Percentiles rank a stretch among this genome's conserved stretches.
Conservation (phyloP, 495 filamentous ascomycete genomes). For the Talaromyces wortmannii region DNA sequence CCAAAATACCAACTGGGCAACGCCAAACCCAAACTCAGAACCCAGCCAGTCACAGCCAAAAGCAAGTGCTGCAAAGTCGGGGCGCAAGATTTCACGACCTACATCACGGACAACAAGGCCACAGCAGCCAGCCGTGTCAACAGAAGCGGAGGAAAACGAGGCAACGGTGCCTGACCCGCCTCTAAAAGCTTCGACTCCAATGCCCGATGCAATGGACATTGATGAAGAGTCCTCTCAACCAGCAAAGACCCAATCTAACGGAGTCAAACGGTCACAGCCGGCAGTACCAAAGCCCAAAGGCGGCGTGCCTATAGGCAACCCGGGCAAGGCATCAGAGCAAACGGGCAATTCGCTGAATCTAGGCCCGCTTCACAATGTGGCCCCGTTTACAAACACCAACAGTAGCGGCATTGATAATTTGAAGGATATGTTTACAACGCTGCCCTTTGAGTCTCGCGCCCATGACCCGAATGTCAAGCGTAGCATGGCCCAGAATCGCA, state of each 20-base stretch:
- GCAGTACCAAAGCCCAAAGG: neutral
- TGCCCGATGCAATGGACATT: slow-evolving; percentile 43
- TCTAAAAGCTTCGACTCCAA: neutral
- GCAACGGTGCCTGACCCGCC: slow-evolving; percentile 13
- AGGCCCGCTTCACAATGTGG: slow-evolving; percentile 56
- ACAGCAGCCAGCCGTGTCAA: slow-evolving; percentile 29
- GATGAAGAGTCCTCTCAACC: slow-evolving; percentile 27
- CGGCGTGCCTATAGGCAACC: neutral
- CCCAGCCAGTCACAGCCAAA: slow-evolving; percentile 2
- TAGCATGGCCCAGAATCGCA: slow-evolving; percentile 20
- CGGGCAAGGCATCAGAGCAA: slow-evolving; percentile 1
- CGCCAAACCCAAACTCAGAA: slow-evolving; percentile 26
- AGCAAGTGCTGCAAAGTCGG: neutral
- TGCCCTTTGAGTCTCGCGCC: slow-evolving; percentile 68
- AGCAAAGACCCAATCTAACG: neutral
- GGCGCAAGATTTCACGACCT: slow-evolving; percentile 7
- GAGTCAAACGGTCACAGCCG: neutral
- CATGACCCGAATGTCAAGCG: slow-evolving; percentile 18
- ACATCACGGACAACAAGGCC: slow-evolving; percentile 11
- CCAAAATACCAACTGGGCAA: slow-evolving; percentile 46
- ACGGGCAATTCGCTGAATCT: slow-evolving; percentile 39
- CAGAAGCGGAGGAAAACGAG: slow-evolving; percentile 35
- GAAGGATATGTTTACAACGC: slow-evolving; percentile 54
- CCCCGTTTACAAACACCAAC: slow-evolving; percentile 52
- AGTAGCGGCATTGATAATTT: slow-evolving; percentile 55